These are phyloP conservation scores for Magnaporthiopsis rhizophila DNA, from an alignment of 2,329 filamentous ascomycete species.

Conservation along the genomic window DNA sequence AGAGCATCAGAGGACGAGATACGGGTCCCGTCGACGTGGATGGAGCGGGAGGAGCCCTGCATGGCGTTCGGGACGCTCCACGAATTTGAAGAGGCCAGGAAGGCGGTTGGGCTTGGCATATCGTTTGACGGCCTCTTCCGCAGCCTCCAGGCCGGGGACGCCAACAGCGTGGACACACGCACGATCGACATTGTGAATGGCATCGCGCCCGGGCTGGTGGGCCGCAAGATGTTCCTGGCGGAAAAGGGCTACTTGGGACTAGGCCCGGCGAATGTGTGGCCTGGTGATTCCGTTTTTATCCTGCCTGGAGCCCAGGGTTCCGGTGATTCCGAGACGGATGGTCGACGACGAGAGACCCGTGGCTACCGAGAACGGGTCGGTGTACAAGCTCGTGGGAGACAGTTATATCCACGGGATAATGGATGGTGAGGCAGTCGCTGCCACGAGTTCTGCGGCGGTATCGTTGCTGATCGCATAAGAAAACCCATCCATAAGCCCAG, in stretches of 20 bases:
- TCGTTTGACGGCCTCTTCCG: too few species aligned
- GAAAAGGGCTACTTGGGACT: constrained; percentile 1
- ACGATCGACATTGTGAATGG: too few species aligned
- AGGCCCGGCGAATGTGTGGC: background rate
- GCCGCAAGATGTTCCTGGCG: background rate
- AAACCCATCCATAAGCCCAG: background rate
- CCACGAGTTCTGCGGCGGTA: background rate
- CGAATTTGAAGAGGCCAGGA: too few species aligned
- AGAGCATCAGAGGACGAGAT: too few species aligned
- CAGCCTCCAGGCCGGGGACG: too few species aligned
- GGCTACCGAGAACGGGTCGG: background rate
- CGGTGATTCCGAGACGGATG: background rate
- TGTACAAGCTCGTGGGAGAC: background rate
- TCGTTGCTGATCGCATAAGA: background rate
- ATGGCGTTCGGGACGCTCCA: too few species aligned
- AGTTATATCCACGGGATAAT: constrained; percentile 1
- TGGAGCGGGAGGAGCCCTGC: too few species aligned
- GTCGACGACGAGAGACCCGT: background rate
- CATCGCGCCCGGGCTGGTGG: too few species aligned
- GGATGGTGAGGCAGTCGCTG: background rate
- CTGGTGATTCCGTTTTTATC: background rate
- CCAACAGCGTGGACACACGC: too few species aligned
- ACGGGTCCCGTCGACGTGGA: too few species aligned
- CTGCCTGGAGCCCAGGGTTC: background rate
- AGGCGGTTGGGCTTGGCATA: too few species aligned